These are phyloP conservation scores for Francoa sonchifolia DNA, from an alignment of 441 rosid species.

Conservation along the genomic window DNA sequence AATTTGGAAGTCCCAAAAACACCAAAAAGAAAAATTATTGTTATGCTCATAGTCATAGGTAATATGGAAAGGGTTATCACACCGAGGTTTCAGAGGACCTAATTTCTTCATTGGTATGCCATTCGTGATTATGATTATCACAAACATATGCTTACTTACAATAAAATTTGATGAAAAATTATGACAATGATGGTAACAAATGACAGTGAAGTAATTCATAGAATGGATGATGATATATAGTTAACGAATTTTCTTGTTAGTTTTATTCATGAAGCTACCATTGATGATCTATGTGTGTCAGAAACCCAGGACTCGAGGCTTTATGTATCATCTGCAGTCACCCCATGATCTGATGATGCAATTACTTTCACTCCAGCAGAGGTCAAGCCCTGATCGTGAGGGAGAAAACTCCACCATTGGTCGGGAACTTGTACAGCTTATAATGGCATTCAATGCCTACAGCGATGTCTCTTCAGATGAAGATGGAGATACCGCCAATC, in stretches of 20 bases:
- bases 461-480: constrained; percentile 29
- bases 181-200: constrained; percentile 10
- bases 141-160: too few species aligned
- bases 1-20: too few species aligned
- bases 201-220: constrained; percentile 5
- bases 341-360: constrained; percentile 54
- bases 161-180: constrained; percentile 6
- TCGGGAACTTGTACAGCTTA: constrained; percentile 37
- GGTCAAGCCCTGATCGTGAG: constrained; percentile 21
- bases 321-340: constrained; percentile 42
- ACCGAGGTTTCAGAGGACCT: constrained; percentile 18
- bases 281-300: constrained; percentile 25
- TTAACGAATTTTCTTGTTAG: constrained; percentile 11
- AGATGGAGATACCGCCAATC: constrained; percentile 23
- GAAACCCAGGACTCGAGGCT: constrained; percentile 40
- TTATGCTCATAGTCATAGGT: too few species aligned
- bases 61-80: constrained; percentile 4
- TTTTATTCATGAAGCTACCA: constrained; percentile 18
- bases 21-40: too few species aligned
- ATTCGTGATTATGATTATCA: constrained; percentile 17
- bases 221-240: constrained; percentile 10
- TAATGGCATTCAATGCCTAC: constrained; percentile 28
- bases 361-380: constrained; percentile 37
- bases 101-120: constrained; percentile 32
- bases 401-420: constrained; percentile 30